Percentiles rank a stretch among this genome's conserved stretches.
Conservation (phyloP, 179 eudicot genomes). For the Gypsophila paniculata region DNA sequence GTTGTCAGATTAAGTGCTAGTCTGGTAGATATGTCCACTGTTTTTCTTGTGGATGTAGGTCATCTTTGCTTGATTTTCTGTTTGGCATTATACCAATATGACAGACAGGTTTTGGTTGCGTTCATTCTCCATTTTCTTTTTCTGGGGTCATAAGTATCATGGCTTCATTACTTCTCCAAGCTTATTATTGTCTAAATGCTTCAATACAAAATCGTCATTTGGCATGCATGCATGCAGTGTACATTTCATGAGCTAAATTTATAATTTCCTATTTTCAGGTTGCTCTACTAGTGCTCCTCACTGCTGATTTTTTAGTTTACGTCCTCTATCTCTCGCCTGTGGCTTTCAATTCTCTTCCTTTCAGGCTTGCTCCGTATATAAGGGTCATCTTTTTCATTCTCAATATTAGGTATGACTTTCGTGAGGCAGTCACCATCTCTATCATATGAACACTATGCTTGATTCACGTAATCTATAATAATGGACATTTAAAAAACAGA, state of each 20-base stretch:
- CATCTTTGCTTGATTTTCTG: too few relatives aligned
- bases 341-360: slow-evolving; percentile 57
- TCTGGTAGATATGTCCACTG: not conserved
- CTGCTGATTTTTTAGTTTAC: slow-evolving; percentile 52
- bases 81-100: too few relatives aligned
- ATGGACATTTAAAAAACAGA: not conserved
- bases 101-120: not conserved
- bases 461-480: not conserved
- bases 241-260: slow-evolving; percentile 18
- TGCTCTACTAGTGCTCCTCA: slow-evolving; percentile 53
- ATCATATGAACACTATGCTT: not conserved
- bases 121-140: not conserved
- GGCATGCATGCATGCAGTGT: not conserved
- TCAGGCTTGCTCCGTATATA: slow-evolving; percentile 84
- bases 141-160: not conserved
- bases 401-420: slow-evolving; percentile 52
- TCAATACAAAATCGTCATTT: not conserved
- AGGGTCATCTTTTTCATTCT: slow-evolving; percentile 75
- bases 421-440: not conserved
- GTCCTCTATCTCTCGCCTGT: slow-evolving; percentile 57
- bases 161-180: not conserved
- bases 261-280: slow-evolving; percentile 42
- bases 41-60: not conserved
- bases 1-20: too few relatives aligned
- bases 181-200: not conserved